Evolutionary conservation across 2,329 filamentous ascomycete genomes (phyloP).

Genomic region (Exophiala dermatitidis): DNA sequence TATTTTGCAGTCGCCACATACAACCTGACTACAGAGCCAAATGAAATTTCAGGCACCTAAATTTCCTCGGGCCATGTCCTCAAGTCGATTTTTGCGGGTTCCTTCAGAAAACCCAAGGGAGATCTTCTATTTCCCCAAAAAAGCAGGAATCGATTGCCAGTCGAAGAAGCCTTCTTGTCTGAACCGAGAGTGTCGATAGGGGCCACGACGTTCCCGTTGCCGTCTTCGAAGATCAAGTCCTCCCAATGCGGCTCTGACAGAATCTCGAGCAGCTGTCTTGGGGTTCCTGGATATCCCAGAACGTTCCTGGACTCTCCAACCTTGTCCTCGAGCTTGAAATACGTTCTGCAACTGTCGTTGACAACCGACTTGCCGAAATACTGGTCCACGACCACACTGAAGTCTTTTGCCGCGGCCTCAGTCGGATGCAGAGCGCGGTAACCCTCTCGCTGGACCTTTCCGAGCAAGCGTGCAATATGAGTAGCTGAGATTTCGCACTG

Average conservation of each 20-base stretch:
- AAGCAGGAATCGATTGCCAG: not conserved
- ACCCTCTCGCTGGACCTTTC: not conserved
- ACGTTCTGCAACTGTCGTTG: not conserved
- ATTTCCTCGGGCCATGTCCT: not conserved
- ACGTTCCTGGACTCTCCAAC: slow-evolving; percentile 1
- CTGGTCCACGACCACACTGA: slow-evolving; percentile 24
- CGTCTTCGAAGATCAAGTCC: slow-evolving; percentile 31
- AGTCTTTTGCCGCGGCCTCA: not conserved
- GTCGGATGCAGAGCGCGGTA: not conserved
- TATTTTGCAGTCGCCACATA: too few species aligned
- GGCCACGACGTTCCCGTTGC: not conserved
- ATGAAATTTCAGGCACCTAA: not conserved
- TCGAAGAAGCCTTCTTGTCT: not conserved
- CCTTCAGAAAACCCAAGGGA: slow-evolving; percentile 5
- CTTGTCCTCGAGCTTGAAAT: not conserved
- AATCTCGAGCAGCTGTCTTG: slow-evolving; percentile 32
- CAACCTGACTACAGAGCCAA: too few species aligned
- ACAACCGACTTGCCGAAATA: slow-evolving; percentile 25
- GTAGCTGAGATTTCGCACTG: slow-evolving; percentile 9
- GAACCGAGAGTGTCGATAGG: not conserved
- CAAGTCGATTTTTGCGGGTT: slow-evolving; percentile 7
- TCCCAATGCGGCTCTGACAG: slow-evolving; percentile 34
- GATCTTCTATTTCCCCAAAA: not conserved
- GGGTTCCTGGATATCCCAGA: slow-evolving; percentile 1
- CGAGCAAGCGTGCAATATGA: slow-evolving; percentile 24